phyloP scores from a whole-genome alignment of 192 early-diverging fungal genomes.

The Backusella luteola region DNA sequence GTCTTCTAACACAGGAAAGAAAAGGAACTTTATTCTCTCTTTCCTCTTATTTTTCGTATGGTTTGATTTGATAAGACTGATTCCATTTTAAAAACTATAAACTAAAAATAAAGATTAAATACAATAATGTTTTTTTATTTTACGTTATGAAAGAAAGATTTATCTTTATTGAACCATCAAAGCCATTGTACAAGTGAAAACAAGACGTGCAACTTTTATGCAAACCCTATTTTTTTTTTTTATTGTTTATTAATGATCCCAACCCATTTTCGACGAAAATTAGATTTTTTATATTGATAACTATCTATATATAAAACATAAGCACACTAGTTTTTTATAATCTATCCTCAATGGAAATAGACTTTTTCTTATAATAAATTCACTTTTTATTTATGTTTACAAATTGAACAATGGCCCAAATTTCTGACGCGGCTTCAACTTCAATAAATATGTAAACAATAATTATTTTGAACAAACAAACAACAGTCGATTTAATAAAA shows the following conservation, averaged over 20 bases:
- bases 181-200: no score
- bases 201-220: not conserved
- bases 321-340: no score
- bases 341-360: not conserved
- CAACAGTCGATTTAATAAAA: not conserved
- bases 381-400: not conserved
- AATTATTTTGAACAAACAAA: not conserved
- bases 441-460: conserved; percentile 8
- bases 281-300: no score
- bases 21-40: not conserved
- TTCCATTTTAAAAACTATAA: not conserved
- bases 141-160: no score
- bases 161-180: no score
- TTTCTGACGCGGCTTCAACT: conserved; percentile 3
- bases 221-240: not conserved
- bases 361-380: not conserved
- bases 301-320: no score
- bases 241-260: no score
- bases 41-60: not conserved
- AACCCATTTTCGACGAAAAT: no score
- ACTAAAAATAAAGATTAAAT: not conserved
- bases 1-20: not conserved
- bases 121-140: no score
- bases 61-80: not conserved
- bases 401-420: conserved; percentile 4